Evolutionary conservation across 306 rosid species (phyloP).

Genomic region (Mucuna pruriens): DNA sequence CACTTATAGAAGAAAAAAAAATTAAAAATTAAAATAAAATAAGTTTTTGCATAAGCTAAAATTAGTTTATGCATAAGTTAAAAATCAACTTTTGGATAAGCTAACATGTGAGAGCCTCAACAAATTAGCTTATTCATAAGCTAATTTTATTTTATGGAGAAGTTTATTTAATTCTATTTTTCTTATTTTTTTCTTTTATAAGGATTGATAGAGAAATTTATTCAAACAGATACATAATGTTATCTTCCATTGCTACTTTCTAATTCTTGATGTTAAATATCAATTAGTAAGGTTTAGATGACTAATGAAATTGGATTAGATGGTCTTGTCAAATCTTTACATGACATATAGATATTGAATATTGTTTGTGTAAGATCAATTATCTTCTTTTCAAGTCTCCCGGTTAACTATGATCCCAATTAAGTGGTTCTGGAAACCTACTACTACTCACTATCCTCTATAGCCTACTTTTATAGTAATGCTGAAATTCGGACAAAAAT

Average conservation of each 20-base stretch:
- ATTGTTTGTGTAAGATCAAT: not conserved
- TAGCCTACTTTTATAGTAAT: not conserved
- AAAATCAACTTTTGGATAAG: too few relatives aligned
- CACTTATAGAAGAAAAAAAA: too few relatives aligned
- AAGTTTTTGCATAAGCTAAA: too few relatives aligned
- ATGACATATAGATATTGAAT: not conserved
- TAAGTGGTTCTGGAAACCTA: not conserved
- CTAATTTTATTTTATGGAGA: too few relatives aligned
- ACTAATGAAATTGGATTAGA: not conserved
- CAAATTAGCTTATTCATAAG: too few relatives aligned
- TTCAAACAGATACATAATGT: too few relatives aligned
- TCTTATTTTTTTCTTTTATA: too few relatives aligned
- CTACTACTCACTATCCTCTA: not conserved
- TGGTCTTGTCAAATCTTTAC: conserved; percentile 13
- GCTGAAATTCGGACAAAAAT: not conserved
- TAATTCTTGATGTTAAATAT: conserved; percentile 10
- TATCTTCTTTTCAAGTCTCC: conserved; percentile 19
- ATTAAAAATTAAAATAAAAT: too few relatives aligned
- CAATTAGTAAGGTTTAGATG: not conserved
- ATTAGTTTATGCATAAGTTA: too few relatives aligned
- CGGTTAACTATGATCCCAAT: conserved; percentile 2
- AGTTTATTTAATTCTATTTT: too few relatives aligned
- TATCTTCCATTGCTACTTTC: conserved; percentile 4
- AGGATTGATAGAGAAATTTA: too few relatives aligned
- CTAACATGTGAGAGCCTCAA: too few relatives aligned